Percentiles rank a stretch among this genome's conserved stretches.
Evolutionary conservation across 495 filamentous ascomycete genomes (phyloP).

Genomic region (Entonaema liquescens): DNA sequence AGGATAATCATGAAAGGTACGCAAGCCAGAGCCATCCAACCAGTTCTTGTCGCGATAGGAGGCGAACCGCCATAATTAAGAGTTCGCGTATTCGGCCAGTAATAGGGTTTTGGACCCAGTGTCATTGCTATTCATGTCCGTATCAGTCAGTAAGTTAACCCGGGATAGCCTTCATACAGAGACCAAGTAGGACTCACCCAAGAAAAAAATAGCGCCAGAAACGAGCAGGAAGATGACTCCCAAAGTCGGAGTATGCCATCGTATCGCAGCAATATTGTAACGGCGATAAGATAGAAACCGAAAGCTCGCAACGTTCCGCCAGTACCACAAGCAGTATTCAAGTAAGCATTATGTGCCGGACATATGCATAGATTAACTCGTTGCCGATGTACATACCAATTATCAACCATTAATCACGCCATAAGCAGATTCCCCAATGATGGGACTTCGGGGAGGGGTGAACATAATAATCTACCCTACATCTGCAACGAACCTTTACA

Average conservation of each 20-base stretch:
- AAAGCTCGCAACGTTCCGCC: conserved; percentile 23
- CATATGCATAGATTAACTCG: conserved; percentile 5
- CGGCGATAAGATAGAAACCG: conserved; percentile 52
- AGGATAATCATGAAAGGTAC: conserved; percentile 61
- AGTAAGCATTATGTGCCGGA: conserved; percentile 51
- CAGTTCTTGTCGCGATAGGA: conserved; percentile 61
- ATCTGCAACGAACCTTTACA: conserved; percentile 11
- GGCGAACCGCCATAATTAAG: conserved; percentile 58
- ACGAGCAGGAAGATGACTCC: conserved; percentile 53
- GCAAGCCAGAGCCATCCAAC: conserved; percentile 61
- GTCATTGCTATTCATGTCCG: conserved; percentile 52
- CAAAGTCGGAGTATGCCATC: conserved; percentile 56
- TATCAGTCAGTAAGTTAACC: background rate
- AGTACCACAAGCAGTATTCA: too few species aligned
- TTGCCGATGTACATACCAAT: background rate
- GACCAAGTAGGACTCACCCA: conserved; percentile 45
- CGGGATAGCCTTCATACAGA: background rate
- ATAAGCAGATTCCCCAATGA: background rate
- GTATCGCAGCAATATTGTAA: conserved; percentile 45
- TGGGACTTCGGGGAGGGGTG: conserved; percentile 8
- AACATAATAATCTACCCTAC: conserved; percentile 8
- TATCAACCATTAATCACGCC: background rate
- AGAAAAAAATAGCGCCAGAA: conserved; percentile 57
- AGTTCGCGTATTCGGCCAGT: conserved; percentile 61
- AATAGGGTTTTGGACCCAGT: conserved; percentile 62